Base-by-base conservation (phyloP, 768 basidiomycete genomes). In the Leccinum arenicola region DNA sequence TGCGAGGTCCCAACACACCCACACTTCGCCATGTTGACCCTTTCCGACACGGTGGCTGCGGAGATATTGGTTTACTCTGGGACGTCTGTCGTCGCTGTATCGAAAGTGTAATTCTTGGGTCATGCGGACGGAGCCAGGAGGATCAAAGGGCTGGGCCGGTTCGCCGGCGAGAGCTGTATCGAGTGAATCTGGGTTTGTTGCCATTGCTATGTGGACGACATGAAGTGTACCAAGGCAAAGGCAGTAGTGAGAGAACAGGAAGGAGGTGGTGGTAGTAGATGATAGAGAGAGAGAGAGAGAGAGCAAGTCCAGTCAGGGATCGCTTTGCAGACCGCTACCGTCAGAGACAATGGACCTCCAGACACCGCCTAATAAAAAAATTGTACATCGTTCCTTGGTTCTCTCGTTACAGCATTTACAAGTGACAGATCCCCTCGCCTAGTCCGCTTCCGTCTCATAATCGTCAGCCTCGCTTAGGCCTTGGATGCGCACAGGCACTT, bases 21-120 rank as follows among this genome's bases (percentile, higher is more conserved):
- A 90, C 61, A 98, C 95, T 68, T 89, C 85, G 51, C 95, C 95
- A 68, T 97, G 95, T 69, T 93, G 91, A 12, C 95, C 95, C 58
- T 82, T 84, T 21, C 95, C 95, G 21, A 97, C 86, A 67, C 83
- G 83, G 56, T 81, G 79, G 55, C 86, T 78, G 57, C 94, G 84
- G 51, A 86, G 77, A 73, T 96, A 98, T 73, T 95, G 91, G 77
- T 98, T 98, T 64, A 97, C 74, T 76, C 87, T 83, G 47, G 72
- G 72, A 10, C 72, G 78, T 74, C 65, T 68, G 60, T 75, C 75
- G 40, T 73, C 73, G 55, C 75, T 77, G 61, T 76, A 70, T 60
- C 75, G 72, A 55, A 77, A 74, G 56, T 75, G 68, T 53, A 82
- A 71, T 50, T 75, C 68, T 58, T 75, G 70, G 36, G 84, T 83